Conservation (phyloP, 345 rosid species). For the Hevea brasiliensis region DNA sequence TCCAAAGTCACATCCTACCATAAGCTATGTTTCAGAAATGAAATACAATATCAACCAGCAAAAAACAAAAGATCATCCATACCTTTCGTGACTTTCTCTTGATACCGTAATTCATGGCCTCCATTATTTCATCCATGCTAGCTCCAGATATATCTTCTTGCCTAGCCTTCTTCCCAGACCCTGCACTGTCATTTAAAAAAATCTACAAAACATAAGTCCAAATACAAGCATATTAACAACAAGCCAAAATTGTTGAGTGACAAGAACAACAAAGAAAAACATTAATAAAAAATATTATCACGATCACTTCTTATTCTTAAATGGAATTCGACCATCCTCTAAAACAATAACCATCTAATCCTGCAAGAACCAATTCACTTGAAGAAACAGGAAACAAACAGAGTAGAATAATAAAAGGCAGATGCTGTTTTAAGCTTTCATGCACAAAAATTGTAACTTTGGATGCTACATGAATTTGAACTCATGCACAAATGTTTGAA, state of each 20-base stretch:
- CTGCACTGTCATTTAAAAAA: slow-evolving; percentile 42
- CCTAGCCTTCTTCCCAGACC: slow-evolving; percentile 49
- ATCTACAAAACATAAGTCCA: not conserved
- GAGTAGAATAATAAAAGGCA: not conserved
- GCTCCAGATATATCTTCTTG: slow-evolving; percentile 45
- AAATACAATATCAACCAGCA: not conserved
- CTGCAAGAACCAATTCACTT: not conserved
- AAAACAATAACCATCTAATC: not conserved
- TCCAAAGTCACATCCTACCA: too few relatives aligned
- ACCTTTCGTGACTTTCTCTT: slow-evolving; percentile 64
- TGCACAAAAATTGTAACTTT: not conserved
- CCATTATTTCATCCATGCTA: slow-evolving; percentile 59
- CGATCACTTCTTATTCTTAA: not conserved
- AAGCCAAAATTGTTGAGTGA: not conserved
- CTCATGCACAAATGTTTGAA: not conserved
- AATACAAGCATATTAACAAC: not conserved
- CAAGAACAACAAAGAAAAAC: not conserved
- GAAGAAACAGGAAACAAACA: not conserved
- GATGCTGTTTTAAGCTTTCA: not conserved
- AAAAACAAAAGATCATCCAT: not conserved
- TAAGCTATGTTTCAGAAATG: too few relatives aligned
- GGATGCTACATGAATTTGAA: not conserved
- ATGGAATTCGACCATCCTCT: not conserved
- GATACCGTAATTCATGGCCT: slow-evolving; percentile 46
- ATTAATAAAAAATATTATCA: not conserved